A percentile compares a stretch with the other conserved stretches of the same genome.
These are phyloP conservation scores for Iberis amara DNA, from an alignment of 441 rosid species.

Conservation along the genomic window DNA sequence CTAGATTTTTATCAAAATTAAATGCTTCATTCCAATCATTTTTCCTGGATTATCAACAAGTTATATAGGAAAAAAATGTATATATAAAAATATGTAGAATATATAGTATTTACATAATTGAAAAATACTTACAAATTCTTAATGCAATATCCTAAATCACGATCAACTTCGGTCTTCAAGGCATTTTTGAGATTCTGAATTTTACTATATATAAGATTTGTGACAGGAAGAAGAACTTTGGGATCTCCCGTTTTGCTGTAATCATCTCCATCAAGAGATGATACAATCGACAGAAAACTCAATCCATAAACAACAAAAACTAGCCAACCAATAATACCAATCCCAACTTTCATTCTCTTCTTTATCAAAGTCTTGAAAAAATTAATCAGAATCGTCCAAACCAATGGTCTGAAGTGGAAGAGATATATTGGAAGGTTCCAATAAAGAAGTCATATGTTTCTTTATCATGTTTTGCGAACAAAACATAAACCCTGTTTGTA, in stretches of 20 bases:
- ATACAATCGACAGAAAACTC: constrained; percentile 27
- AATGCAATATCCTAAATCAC: constrained; percentile 54
- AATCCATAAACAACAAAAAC: constrained; percentile 34
- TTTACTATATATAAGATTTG: constrained; percentile 44
- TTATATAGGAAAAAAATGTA: not conserved
- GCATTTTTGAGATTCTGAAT: constrained; percentile 48
- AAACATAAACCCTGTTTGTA: not conserved
- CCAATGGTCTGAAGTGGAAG: constrained; percentile 15
- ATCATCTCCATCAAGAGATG: constrained; percentile 49
- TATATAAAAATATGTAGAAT: not conserved
- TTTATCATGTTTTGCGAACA: constrained; percentile 16
- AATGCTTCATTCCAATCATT: constrained; percentile 54
- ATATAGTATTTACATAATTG: too few species aligned
- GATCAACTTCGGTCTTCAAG: constrained; percentile 42
- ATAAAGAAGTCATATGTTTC: constrained; percentile 15
- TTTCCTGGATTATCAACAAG: constrained; percentile 35
- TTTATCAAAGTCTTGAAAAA: constrained; percentile 18
- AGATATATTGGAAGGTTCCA: constrained; percentile 28
- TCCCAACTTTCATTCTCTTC: constrained; percentile 42
- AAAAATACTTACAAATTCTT: constrained; percentile 52
- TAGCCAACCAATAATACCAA: constrained; percentile 26
- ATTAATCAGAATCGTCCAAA: constrained; percentile 14
- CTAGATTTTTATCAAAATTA: constrained; percentile 39
- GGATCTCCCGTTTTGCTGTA: constrained; percentile 52
- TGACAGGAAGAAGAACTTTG: constrained; percentile 42